A percentile compares a stretch with the other conserved stretches of the same genome.
These are phyloP conservation scores for Rhodotorula graminis DNA, from an alignment of 768 basidiomycete genomes.

Conservation along the genomic window DNA sequence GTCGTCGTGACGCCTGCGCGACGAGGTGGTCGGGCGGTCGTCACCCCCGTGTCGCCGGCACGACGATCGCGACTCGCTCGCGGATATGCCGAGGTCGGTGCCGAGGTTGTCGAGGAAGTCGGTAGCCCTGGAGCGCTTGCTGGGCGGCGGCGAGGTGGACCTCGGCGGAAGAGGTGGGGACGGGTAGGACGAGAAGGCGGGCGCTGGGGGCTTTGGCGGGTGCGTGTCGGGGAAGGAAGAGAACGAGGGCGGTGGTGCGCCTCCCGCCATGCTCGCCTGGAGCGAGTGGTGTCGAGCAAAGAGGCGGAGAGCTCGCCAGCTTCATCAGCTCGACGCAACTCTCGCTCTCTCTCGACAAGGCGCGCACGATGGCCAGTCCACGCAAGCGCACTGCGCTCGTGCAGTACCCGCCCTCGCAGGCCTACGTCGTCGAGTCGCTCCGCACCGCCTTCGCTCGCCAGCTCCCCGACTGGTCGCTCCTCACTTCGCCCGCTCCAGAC, in stretches of 20 bases:
- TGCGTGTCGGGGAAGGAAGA: slow-evolving; percentile 18
- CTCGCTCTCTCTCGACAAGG: too few relatives aligned
- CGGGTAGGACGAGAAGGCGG: slow-evolving; percentile 27
- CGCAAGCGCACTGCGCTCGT: slow-evolving; percentile 5
- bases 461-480: slow-evolving; percentile 4
- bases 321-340: too few relatives aligned
- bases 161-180: slow-evolving; percentile 7
- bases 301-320: too few relatives aligned
- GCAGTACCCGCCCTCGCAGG: slow-evolving; percentile 17
- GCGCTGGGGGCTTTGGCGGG: neutral
- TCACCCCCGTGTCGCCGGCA: neutral
- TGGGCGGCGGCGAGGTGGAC: neutral
- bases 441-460: slow-evolving; percentile 11
- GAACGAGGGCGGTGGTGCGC: slow-evolving; percentile 18
- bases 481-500: neutral
- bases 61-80: neutral
- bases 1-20: neutral
- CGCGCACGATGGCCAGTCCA: neutral
- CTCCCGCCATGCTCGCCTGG: neutral
- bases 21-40: neutral
- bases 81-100: neutral
- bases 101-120: slow-evolving; percentile 28
- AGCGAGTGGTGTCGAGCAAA: neutral
- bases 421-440: slow-evolving; percentile 24
- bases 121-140: neutral